Evolutionary conservation across 371 early-diverging fungal species (phyloP), one percentile per base, ranked within the genome.

Genomic region (Actinomucor elegans): DNA sequence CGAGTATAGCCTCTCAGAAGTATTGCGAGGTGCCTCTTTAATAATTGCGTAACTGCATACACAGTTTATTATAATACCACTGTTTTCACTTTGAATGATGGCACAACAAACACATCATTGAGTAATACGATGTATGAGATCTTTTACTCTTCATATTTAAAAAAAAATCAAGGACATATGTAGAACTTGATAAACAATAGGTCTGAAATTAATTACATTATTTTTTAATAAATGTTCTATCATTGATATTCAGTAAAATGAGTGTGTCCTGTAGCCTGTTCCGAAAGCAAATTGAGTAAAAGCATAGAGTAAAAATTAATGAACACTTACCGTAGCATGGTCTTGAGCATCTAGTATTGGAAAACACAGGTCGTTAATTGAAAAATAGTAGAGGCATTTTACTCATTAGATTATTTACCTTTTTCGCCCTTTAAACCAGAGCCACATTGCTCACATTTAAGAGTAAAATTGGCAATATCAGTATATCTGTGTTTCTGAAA

Each of bases 401-500:
- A 14, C 15, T 9, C 28, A 24, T 47, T n/a, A 24, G 9, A 23
- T 33, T 49, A 57, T 31, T 64, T 71, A 70, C 81, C 84, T 66
- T 78, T 80, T 60, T 84, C 77, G 31, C 85, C 85, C 35, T 69
- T 67, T 20, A 84, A 52, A n/a, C 82, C 82, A 8, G 45, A 57
- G 15, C 63, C 62, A 54, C 85, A 84, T 18, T 70, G 49, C 14
- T 79, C 62, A 41, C 85, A 84, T 29, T 69, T 69, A 0, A 84
- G 61, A 1, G 80, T 82, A 40, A 84, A 84, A 15, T 76, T 84
- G 1, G 82, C 77, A 14, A 82, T 51, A 55, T 84, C 82, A 0
- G 85, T 84, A 42, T 70, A 84, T 36, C 73, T 77, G 50, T 75
- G 81, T 45, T 65, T 66, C 84, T 83, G n/a, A n/a, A n/a, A n/a